Base-by-base conservation (phyloP, 129 eudicot genomes). In the Flaveria sonorensis region DNA sequence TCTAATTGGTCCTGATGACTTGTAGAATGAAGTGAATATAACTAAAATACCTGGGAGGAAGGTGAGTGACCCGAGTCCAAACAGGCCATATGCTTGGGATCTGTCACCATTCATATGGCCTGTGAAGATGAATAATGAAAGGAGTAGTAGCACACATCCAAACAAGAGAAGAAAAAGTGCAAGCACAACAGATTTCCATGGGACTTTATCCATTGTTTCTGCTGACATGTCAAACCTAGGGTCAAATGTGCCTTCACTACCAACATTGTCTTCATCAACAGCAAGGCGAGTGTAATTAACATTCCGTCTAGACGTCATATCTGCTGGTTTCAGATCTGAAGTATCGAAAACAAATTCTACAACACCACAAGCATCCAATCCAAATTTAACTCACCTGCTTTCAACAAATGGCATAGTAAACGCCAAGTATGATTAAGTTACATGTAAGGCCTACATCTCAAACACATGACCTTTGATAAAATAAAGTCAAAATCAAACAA, bases 101-200 rank as follows among this genome's bases (percentile, higher is more conserved):
- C 1, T 62, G 16, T 92, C 97, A 57, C 97, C 97, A 36, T 84
- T 92, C 92, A 92, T 89, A 80, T 89, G 93, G 63, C 96, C 97
- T 23, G 90, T 81, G 79, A 92, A 85, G 81, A 92, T 82, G 83
- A 89, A 89, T 51, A 84, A 57, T 3, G 93, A 80, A 15, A 89
- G 85, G 36, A 88, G 81, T 51, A 89, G 86, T 62, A 88, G 92
- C 6, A 83, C 63, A 46, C 86, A 81, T n/a, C 96, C 98, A 68
- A 89, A 89, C 15, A 83, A 78, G 30, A 92, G 93, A 76, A 89
- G 80, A 77, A 86, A 92, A 56, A 92, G 51, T 28, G 98, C 97
- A 19, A 92, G 92, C n/a, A 50, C 53, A 72, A 92, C 83, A 21
- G 97, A 88, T 81, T 89, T 92, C 96, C 96, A 92, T 7, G 97